phyloP scores from a whole-genome alignment of 441 rosid species.

The Biscutella laevigata region DNA sequence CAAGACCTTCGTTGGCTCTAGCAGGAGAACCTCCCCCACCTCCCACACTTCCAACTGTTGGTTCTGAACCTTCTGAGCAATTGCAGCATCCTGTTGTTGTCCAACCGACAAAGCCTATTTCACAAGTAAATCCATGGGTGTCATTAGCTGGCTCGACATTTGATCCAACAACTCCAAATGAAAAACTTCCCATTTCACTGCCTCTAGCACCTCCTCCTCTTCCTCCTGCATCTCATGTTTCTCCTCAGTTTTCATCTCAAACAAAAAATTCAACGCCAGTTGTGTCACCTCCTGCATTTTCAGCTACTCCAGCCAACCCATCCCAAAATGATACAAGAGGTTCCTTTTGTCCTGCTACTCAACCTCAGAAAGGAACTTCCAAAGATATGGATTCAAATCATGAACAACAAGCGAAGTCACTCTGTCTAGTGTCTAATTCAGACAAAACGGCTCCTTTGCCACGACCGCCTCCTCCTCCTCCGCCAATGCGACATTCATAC shows the following conservation, averaged over 20 bases:
- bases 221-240: conserved; percentile 26
- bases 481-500: conserved; percentile 24
- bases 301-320: conserved; percentile 22
- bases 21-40: conserved; percentile 25
- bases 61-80: conserved; percentile 25
- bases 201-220: conserved; percentile 29
- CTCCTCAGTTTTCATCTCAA: conserved; percentile 6
- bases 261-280: background rate
- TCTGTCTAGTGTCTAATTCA: background rate
- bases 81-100: conserved; percentile 23
- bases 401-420: conserved; percentile 5
- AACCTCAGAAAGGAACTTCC: conserved; percentile 2
- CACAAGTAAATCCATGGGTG: conserved; percentile 25
- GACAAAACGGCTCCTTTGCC: conserved; percentile 15
- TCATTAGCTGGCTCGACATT: conserved; percentile 22
- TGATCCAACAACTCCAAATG: conserved; percentile 3
- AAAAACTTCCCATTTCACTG: background rate
- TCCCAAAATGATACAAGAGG: conserved; percentile 6
- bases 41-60: conserved; percentile 22
- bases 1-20: conserved; percentile 16
- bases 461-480: conserved; percentile 35
- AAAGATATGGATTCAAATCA: conserved; percentile 10
- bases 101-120: conserved; percentile 24
- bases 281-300: conserved; percentile 19
- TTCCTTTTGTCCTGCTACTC: background rate